Conservation (phyloP, 345 rosid species). For the Hibiscus trionum region DNA sequence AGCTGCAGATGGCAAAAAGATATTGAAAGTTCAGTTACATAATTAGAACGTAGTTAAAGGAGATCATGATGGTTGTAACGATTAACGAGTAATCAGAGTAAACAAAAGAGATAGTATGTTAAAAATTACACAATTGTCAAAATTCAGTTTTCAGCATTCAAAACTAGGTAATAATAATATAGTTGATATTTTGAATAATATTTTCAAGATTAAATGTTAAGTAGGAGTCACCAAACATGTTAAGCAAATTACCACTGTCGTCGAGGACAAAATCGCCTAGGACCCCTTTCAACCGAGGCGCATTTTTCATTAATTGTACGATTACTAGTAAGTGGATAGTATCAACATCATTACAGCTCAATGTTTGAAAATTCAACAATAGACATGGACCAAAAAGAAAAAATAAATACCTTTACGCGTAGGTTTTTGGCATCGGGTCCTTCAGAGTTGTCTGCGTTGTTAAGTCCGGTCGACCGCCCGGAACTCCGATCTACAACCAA, state of each 20-base stretch:
- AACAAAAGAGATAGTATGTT: background rate
- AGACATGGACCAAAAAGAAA: background rate
- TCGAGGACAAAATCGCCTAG: background rate
- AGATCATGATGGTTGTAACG: background rate
- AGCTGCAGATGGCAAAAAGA: constrained; percentile 39
- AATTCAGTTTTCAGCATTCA: background rate
- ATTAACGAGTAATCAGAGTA: too few species aligned
- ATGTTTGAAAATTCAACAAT: background rate
- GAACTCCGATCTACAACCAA: constrained; percentile 53
- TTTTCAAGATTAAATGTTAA: background rate
- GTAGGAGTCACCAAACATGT: background rate
- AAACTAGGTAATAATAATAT: background rate
- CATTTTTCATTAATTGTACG: background rate
- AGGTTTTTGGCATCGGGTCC: constrained; percentile 60
- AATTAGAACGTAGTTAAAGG: background rate
- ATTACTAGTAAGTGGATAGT: background rate
- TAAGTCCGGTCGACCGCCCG: constrained; percentile 52
- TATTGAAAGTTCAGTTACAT: constrained; percentile 14
- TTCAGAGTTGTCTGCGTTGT: constrained; percentile 37
- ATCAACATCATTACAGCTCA: background rate
- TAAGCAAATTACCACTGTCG: background rate
- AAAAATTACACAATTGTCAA: background rate
- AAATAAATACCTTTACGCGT: constrained; percentile 64
- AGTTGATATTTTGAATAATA: background rate
- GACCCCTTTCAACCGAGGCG: background rate